Conservation (phyloP, 106 monocot species). For the Agapanthus africanus region DNA sequence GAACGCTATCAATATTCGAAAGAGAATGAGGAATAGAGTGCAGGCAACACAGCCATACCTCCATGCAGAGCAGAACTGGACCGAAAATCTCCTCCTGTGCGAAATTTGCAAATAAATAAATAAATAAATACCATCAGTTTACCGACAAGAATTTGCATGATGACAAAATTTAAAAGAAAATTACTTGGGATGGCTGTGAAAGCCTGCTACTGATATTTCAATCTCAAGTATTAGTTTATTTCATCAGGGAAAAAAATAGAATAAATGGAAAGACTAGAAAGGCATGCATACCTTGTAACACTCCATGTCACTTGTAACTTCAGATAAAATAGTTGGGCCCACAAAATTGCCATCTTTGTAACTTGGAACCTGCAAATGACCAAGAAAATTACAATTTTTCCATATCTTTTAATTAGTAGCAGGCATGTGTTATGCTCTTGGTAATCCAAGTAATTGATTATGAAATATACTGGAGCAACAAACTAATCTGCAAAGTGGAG, state of each 20-base stretch:
- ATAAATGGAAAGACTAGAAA: neutral
- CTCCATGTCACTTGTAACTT: slow-evolving; percentile 75
- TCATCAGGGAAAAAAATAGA: neutral
- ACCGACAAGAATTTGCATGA: neutral
- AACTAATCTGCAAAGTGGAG: neutral
- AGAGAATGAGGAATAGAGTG: neutral
- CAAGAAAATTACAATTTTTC: slow-evolving; percentile 5
- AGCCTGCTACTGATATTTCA: neutral
- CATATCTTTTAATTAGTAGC: neutral
- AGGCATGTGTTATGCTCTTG: neutral
- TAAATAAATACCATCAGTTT: slow-evolving; percentile 10
- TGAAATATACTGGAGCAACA: neutral
- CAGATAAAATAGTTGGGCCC: slow-evolving; percentile 85
- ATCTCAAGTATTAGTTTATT: neutral
- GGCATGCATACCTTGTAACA: slow-evolving; percentile 67
- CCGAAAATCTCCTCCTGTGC: slow-evolving; percentile 99
- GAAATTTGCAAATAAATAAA: too few relatives aligned
- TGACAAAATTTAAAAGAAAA: neutral
- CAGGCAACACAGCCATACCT: slow-evolving; percentile 39
- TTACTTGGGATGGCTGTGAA: neutral
- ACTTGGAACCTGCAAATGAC: slow-evolving; percentile 56
- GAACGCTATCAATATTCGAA: neutral
- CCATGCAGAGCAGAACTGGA: slow-evolving; percentile 92
- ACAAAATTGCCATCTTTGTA: slow-evolving; percentile 91
- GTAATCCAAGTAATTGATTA: neutral